Evolutionary conservation across 2,329 filamentous ascomycete species (phyloP).

Genomic region (Fusarium stilboides): DNA sequence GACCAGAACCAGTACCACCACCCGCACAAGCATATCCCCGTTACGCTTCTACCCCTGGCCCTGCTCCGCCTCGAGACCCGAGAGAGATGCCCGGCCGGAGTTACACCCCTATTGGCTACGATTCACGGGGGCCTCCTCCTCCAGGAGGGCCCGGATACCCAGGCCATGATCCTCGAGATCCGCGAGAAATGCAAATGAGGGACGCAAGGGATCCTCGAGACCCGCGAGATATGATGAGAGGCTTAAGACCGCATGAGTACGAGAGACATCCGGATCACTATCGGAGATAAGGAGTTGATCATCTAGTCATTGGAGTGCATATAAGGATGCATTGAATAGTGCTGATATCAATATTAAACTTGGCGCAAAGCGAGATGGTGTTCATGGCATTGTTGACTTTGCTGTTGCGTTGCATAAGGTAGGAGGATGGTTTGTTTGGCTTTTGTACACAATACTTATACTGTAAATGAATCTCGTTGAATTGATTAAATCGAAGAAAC

Average conservation of each 20-base stretch:
- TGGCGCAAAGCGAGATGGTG: conserved; percentile 14
- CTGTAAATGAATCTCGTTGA: not conserved
- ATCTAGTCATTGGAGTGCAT: not conserved
- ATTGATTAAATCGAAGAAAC: not conserved
- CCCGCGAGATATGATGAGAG: conserved; percentile 58
- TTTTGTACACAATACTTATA: not conserved
- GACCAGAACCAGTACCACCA: conserved; percentile 59
- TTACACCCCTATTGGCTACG: conserved; percentile 64
- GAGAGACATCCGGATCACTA: conserved; percentile 63
- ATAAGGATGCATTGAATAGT: conserved; percentile 7
- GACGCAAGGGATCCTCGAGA: conserved; percentile 54
- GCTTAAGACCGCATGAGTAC: conserved; percentile 63
- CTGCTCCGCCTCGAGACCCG: conserved; percentile 59
- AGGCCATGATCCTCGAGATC: conserved; percentile 49
- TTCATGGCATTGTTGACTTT: not conserved
- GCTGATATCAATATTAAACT: not conserved
- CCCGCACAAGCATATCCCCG: conserved; percentile 59
- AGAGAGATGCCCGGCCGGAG: conserved; percentile 61
- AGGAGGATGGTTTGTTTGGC: not conserved
- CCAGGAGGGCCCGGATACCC: conserved; percentile 54
- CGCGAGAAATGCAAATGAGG: conserved; percentile 55
- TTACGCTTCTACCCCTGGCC: conserved; percentile 61
- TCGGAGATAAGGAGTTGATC: conserved; percentile 54
- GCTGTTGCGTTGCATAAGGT: not conserved
- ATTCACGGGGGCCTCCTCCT: conserved; percentile 59